Conservation (phyloP, 1,284 basidiomycete species). For the Ceratobasidium sp. region DNA sequence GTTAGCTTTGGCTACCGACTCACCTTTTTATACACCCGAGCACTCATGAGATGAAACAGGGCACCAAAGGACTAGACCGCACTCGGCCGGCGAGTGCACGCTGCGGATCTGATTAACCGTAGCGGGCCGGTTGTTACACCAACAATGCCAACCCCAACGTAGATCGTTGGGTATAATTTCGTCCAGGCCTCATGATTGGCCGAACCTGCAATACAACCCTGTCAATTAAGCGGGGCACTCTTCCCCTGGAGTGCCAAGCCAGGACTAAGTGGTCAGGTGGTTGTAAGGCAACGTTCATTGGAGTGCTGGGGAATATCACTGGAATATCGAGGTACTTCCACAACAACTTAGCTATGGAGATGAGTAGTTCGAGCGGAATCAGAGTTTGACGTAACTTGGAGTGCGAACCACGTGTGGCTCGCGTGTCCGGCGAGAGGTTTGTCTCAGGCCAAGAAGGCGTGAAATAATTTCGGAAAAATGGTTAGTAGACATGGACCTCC, state of each 20-base stretch:
- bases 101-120: not conserved
- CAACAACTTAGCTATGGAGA: not conserved
- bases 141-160: slow-evolving; percentile 23
- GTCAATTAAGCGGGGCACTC: slow-evolving; percentile 12
- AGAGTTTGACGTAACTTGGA: not conserved
- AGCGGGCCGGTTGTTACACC: slow-evolving; percentile 27
- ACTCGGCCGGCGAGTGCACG: not conserved
- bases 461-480: not conserved
- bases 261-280: not conserved
- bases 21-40: slow-evolving; percentile 23
- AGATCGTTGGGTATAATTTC: not conserved
- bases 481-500: not conserved
- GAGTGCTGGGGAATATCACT: not conserved
- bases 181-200: not conserved
- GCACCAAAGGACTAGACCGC: not conserved
- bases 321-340: not conserved
- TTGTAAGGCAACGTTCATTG: not conserved
- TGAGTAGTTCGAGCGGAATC: not conserved
- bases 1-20: no score
- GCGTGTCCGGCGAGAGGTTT: not conserved
- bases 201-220: not conserved
- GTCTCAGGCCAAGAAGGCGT: not conserved
- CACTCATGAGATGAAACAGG: slow-evolving; percentile 15
- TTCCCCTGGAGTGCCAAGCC: slow-evolving; percentile 21
- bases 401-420: not conserved